phyloP scores from a whole-genome alignment of 1,139 yeast genomes.

The Nakaseomyces delphensis region DNA sequence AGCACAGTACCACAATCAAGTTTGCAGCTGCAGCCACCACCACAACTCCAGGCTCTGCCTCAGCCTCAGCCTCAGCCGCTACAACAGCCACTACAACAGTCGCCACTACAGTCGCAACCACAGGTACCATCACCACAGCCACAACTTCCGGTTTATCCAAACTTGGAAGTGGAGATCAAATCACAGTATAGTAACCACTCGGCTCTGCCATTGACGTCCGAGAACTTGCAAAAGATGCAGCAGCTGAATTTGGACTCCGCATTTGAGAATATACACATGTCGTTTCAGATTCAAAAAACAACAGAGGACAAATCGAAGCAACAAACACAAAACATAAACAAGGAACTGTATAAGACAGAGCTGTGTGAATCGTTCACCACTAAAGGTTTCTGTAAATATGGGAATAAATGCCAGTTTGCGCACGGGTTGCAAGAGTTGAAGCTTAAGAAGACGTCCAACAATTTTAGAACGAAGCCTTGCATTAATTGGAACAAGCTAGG shows the following conservation, averaged over 20 bases:
- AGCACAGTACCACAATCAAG: neutral
- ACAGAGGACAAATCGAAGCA: slow-evolving; percentile 7
- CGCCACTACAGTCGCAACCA: neutral
- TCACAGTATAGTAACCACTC: slow-evolving; percentile 15
- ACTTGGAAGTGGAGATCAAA: slow-evolving; percentile 22
- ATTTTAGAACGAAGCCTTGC: slow-evolving; percentile 89
- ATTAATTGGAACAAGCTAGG: slow-evolving; percentile 81
- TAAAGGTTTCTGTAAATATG: slow-evolving; percentile 75
- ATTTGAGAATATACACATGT: slow-evolving; percentile 4
- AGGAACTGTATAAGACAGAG: slow-evolving; percentile 81
- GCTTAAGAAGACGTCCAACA: slow-evolving; percentile 62
- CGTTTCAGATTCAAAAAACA: slow-evolving; percentile 11
- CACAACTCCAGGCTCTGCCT: neutral
- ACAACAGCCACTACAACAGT: slow-evolving; percentile 3
- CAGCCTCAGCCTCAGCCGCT: neutral
- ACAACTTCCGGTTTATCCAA: neutral
- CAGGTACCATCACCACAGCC: neutral
- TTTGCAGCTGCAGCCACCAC: slow-evolving; percentile 1
- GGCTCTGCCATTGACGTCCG: slow-evolving; percentile 20
- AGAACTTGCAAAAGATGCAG: slow-evolving; percentile 17
- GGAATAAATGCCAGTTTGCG: slow-evolving; percentile 88
- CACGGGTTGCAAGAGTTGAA: slow-evolving; percentile 79
- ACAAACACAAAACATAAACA: slow-evolving; percentile 38
- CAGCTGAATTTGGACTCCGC: slow-evolving; percentile 7
- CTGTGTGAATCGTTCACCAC: slow-evolving; percentile 72